Base-by-base conservation (phyloP, 2,329 filamentous ascomycete genomes). In the Xylaria sp. region DNA sequence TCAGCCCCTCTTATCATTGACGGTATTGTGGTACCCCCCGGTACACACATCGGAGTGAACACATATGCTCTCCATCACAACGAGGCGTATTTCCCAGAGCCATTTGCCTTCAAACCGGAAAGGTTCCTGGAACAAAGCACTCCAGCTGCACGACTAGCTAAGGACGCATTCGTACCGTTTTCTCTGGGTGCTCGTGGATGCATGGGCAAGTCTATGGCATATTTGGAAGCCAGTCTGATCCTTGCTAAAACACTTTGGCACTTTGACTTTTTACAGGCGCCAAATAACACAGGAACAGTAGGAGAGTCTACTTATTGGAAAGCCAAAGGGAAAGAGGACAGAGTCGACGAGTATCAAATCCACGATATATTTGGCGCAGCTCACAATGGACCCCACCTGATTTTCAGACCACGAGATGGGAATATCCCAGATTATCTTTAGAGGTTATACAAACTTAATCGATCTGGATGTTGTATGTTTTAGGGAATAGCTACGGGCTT, bases 31-130 rank as follows among this genome's bases (percentile, higher is more conserved):
- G 54, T 67, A 11, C 65, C 65, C 17, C 6, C 50, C 0, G 65
- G 61, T 2, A 63, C 61, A 11, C 55, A 63, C 5, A 17, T 67
- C 4, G 61, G 65, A 1, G 65, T 67, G n/a, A 64, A 61, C 39
- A 51, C 38, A 6, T 67, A 67, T 33, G 17, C 60, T 15, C 55
- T 67, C 10, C 49, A 61, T 17, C 65, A 64, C 42, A 67, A 67
- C 20, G 50, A 59, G 15, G 39, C 17, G 3, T 59, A 59, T 33
- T 67, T 67, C 29, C 64, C 54, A 1, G n/a, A 59, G 11, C 54
- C 64, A 0, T 67, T 67, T 11, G 27, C 36, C 4, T 67, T 55
- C 22, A 63, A 38, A 47, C 60, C 53, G 17, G 64, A 66, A 15
- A 31, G 64, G 10, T 66, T 42, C 36, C 53, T 66, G 17, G n/a